These are phyloP conservation scores for Ogataea henricii DNA, from an alignment of 805 yeast species.

Conservation along the genomic window DNA sequence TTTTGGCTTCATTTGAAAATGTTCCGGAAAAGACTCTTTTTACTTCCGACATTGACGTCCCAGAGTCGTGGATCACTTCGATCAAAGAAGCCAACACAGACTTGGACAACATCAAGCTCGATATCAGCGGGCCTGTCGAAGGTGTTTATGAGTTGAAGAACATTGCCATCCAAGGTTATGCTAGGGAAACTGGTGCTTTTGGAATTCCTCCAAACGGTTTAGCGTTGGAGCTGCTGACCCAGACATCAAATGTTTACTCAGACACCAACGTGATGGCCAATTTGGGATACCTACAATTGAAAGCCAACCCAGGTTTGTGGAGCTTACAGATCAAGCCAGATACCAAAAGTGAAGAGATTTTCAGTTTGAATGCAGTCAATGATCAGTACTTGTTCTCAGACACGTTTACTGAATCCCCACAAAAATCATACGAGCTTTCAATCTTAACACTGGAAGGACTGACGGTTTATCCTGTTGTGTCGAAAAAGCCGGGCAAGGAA, in stretches of 20 bases:
- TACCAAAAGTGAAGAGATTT: conserved; percentile 46
- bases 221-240: conserved; percentile 41
- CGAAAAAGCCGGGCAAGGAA: conserved; percentile 42
- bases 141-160: conserved; percentile 54
- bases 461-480: conserved; percentile 44
- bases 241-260: conserved; percentile 28
- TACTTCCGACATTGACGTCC: conserved; percentile 58
- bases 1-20: conserved; percentile 39
- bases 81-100: conserved; percentile 56
- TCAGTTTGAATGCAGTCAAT: conserved; percentile 35
- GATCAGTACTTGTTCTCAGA: conserved; percentile 22
- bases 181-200: conserved; percentile 43
- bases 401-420: conserved; percentile 3
- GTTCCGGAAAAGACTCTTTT: conserved; percentile 57
- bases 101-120: conserved; percentile 58
- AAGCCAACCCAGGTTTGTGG: conserved; percentile 74
- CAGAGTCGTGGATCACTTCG: conserved; percentile 67
- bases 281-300: conserved; percentile 81
- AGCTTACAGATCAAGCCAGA: conserved; percentile 45
- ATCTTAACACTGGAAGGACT: conserved; percentile 38
- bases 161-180: conserved; percentile 72
- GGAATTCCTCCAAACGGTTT: conserved; percentile 51
- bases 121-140: conserved; percentile 41
- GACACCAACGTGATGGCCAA: conserved; percentile 78
- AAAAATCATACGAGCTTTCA: neutral